phyloP scores from a whole-genome alignment of 108 stramenopile species.

The Fragilaria radians region DNA sequence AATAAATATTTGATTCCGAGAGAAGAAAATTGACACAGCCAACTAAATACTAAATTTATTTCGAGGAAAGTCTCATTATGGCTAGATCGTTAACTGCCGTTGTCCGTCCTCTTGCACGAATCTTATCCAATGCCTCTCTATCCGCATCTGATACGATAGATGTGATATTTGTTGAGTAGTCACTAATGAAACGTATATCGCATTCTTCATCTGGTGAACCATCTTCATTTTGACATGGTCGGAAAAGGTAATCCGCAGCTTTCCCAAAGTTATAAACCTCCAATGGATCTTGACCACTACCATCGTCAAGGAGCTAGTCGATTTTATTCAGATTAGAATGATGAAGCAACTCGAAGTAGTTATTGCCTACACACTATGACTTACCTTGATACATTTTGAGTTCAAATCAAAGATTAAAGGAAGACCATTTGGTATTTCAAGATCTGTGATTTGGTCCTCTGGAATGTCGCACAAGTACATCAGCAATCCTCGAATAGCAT shows the following conservation, averaged over 20 bases:
- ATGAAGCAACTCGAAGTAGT: too few species aligned
- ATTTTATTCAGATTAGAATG: too few species aligned
- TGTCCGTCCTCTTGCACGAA: conserved; percentile 1
- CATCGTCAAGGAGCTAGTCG: conserved; percentile 54
- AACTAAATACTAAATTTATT: too few species aligned
- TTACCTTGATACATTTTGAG: conserved; percentile 45
- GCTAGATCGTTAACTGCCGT: too few species aligned
- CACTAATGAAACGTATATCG: conserved; percentile 6
- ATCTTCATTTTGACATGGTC: conserved; percentile 50
- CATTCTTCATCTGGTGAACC: conserved; percentile 41
- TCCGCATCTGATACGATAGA: not conserved
- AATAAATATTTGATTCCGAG: too few species aligned
- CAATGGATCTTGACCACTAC: conserved; percentile 33
- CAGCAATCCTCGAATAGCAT: conserved; percentile 88
- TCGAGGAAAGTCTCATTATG: too few species aligned
- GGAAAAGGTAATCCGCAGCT: conserved; percentile 69
- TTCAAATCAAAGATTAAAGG: conserved; percentile 60
- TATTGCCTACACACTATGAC: too few species aligned
- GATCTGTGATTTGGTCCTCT: conserved; percentile 75
- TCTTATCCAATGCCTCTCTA: not conserved
- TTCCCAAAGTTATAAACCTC: conserved; percentile 64
- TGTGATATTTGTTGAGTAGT: not conserved
- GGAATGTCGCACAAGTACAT: conserved; percentile 91
- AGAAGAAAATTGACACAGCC: too few species aligned
- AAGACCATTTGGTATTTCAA: conserved; percentile 85